Percentiles rank a stretch among this genome's conserved stretches.
phyloP scores from a whole-genome alignment of 2,329 filamentous ascomycete species.

The Elsinoe necatrix region DNA sequence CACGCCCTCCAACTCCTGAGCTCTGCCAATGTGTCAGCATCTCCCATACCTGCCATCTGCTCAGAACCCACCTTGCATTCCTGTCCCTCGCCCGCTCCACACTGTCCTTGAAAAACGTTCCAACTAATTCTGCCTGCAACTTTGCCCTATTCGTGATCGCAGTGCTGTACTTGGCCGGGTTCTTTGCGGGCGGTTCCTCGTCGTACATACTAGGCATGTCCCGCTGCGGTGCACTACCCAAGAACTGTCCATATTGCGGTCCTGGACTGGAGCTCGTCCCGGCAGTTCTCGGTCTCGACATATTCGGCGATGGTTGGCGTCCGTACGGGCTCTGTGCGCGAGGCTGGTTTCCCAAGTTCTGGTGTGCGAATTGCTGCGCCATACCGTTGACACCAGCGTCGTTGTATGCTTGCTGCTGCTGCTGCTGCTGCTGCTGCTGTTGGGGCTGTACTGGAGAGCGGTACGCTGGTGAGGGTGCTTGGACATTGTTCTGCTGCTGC shows the following conservation, averaged over 20 bases:
- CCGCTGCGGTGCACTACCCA: slow-evolving; percentile 52
- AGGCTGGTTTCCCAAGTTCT: slow-evolving; percentile 63
- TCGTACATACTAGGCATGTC: slow-evolving; percentile 38
- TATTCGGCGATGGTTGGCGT: slow-evolving; percentile 56
- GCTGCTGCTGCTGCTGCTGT: slow-evolving; percentile 40
- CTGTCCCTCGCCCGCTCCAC: slow-evolving; percentile 91
- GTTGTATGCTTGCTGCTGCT: slow-evolving; percentile 54
- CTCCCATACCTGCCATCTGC: not conserved
- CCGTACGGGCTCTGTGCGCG: slow-evolving; percentile 60
- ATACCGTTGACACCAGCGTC: slow-evolving; percentile 79
- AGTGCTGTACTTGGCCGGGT: slow-evolving; percentile 80
- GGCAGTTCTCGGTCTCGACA: slow-evolving; percentile 75
- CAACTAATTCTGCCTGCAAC: slow-evolving; percentile 56
- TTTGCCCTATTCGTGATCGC: slow-evolving; percentile 68
- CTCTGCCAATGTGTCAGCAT: slow-evolving; percentile 47
- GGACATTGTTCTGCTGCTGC: slow-evolving; percentile 22
- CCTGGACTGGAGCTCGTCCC: slow-evolving; percentile 41
- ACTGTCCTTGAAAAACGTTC: slow-evolving; percentile 93
- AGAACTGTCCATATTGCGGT: slow-evolving; percentile 56
- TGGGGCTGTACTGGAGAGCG: slow-evolving; percentile 46
- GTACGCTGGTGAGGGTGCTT: slow-evolving; percentile 33
- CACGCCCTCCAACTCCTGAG: slow-evolving; percentile 83
- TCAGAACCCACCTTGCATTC: slow-evolving; percentile 16
- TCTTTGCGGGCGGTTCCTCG: slow-evolving; percentile 64
- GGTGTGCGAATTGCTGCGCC: slow-evolving; percentile 92